These are phyloP conservation scores for Bothia castanella DNA, from an alignment of 1,284 basidiomycete genomes.

Conservation along the genomic window DNA sequence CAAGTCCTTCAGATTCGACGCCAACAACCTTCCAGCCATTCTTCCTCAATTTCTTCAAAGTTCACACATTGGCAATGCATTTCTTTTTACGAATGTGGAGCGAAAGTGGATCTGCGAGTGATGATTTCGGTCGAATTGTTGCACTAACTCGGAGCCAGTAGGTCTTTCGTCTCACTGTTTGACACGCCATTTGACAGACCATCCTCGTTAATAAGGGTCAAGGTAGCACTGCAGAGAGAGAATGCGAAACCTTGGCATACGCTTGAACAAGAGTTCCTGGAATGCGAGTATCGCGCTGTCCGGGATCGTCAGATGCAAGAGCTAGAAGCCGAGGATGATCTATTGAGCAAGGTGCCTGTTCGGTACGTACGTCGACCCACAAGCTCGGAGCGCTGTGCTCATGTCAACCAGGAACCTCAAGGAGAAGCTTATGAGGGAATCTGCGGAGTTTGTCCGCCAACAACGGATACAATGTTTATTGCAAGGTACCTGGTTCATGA, in stretches of 20 bases:
- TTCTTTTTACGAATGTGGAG: conserved; percentile 97
- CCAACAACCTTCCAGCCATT: conserved; percentile 86
- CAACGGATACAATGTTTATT: conserved; percentile 86
- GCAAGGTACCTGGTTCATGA: conserved; percentile 91
- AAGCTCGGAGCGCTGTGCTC: conserved; percentile 4
- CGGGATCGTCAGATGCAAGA: conserved; percentile 93
- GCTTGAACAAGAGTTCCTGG: conserved; percentile 81
- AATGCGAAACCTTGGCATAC: conserved; percentile 79
- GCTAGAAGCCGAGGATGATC: conserved; percentile 87
- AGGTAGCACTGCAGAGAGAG: conserved; percentile 75
- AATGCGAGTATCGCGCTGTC: conserved; percentile 83
- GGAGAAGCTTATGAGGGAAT: conserved; percentile 85
- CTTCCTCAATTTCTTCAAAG: conserved; percentile 81
- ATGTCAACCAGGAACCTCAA: conserved; percentile 66
- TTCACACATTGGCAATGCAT: conserved; percentile 78
- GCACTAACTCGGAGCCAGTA: conserved; percentile 86
- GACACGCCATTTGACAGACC: conserved; percentile 10
- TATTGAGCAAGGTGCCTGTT: conserved; percentile 80
- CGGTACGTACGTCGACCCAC: conserved; percentile 48
- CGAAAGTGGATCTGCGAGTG: conserved; percentile 79
- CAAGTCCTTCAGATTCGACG: conserved; percentile 57
- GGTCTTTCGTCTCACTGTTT: conserved; percentile 32
- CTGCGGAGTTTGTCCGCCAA: conserved; percentile 87
- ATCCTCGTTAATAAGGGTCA: conserved; percentile 48
- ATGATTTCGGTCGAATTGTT: conserved; percentile 79